phyloP scores from a whole-genome alignment of 2,329 filamentous ascomycete species.

The Aspergillus puulaauensis region DNA sequence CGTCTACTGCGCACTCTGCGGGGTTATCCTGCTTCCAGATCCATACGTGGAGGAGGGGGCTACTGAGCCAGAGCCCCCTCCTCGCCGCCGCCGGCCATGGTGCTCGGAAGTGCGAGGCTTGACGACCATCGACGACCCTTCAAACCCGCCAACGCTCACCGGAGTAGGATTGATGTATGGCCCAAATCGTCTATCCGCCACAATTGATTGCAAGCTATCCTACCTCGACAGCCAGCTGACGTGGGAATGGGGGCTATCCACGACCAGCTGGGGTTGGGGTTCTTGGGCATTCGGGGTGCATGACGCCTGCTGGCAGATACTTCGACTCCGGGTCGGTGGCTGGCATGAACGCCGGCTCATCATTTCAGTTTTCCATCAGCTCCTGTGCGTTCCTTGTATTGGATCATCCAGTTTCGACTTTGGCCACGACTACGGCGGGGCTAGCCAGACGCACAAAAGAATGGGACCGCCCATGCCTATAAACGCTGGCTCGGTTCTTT shows the following conservation, averaged over 20 bases:
- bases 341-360: neutral
- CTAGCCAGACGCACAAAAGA: slow-evolving; percentile 1
- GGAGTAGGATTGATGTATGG: slow-evolving; percentile 3
- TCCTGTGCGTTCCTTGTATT: slow-evolving; percentile 9
- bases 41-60: neutral
- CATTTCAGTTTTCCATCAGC: slow-evolving; percentile 8
- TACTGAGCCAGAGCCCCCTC: neutral
- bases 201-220: neutral
- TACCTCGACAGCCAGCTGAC: neutral
- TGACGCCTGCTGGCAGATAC: slow-evolving; percentile 16
- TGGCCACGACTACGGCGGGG: slow-evolving; percentile 15
- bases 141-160: neutral
- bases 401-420: slow-evolving; percentile 8
- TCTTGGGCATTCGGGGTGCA: slow-evolving; percentile 11
- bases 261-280: neutral
- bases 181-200: neutral
- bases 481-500: neutral
- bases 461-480: neutral
- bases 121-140: neutral
- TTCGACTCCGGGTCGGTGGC: slow-evolving; percentile 5
- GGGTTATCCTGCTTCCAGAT: slow-evolving; percentile 9
- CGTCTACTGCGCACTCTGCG: slow-evolving; percentile 13
- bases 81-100: slow-evolving; percentile 9
- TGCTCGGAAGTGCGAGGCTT: slow-evolving; percentile 11
- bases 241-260: neutral